Percentiles rank a stretch among this genome's conserved stretches.
Conservation (phyloP, 148 eudicot species). For the Rhododendron simsii region DNA sequence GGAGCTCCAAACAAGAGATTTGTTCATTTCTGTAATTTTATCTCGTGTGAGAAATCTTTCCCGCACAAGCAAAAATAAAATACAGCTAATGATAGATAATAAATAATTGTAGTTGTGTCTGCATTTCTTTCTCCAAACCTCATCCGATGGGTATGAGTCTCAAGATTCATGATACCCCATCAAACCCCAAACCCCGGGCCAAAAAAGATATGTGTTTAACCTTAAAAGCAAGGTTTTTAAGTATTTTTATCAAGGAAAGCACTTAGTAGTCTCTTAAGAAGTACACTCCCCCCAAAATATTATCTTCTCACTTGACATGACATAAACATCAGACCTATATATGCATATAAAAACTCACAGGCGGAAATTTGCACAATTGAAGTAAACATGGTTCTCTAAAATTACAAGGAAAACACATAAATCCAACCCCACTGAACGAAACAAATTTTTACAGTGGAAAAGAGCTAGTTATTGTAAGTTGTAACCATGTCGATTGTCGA, state of each 20-base stretch:
- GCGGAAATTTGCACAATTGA: not conserved
- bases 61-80: not conserved
- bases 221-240: not conserved
- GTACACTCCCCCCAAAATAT: not conserved
- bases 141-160: not conserved
- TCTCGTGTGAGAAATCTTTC: not conserved
- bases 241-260: not conserved
- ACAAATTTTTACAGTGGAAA: not conserved
- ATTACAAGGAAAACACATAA: not conserved
- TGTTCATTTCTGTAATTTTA: not conserved
- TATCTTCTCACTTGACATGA: not conserved
- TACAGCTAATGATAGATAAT: not conserved
- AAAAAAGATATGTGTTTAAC: not conserved
- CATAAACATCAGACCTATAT: not conserved
- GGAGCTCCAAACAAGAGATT: not conserved
- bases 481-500: not conserved
- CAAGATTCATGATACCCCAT: not conserved
- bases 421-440: not conserved
- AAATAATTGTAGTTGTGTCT: not conserved
- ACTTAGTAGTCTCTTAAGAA: not conserved
- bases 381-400: not conserved
- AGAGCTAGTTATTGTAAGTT: not conserved
- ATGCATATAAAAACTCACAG: not conserved
- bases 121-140: not conserved
- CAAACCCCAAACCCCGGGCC: not conserved